These are phyloP conservation scores for Protea cynaroides DNA, from an alignment of 164 flowering plant genomes.

Conservation along the genomic window DNA sequence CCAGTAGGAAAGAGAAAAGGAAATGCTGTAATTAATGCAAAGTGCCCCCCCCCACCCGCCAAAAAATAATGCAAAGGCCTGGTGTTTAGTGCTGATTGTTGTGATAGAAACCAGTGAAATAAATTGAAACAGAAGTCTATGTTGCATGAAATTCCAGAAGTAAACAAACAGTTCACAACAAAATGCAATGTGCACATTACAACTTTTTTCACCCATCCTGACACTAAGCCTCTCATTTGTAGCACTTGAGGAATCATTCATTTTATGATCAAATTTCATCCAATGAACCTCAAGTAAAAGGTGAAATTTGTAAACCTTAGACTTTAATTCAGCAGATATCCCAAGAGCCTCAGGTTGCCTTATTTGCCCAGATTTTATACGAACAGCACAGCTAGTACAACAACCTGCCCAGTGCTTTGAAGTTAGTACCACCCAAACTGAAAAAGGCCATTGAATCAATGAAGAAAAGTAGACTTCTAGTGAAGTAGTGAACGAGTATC, in stretches of 20 bases:
- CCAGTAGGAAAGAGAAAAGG: no score
- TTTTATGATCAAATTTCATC: not conserved
- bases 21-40: no score
- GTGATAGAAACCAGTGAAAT: no score
- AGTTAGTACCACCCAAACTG: not conserved
- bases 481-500: not conserved
- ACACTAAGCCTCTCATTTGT: not conserved
- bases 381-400: conserved; percentile 96
- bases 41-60: no score
- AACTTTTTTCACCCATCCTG: not conserved
- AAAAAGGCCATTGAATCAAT: conserved; percentile 1
- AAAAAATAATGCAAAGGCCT: no score
- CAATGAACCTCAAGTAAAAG: not conserved
- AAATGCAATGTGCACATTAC: not conserved
- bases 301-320: conserved; percentile 34
- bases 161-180: not conserved
- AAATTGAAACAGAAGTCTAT: not conserved
- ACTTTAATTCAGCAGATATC: conserved; percentile 80
- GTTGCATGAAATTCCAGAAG: not conserved
- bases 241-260: not conserved
- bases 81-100: no score
- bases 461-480: not conserved
- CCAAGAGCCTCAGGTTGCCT: conserved; percentile 98
- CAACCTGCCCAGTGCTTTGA: conserved; percentile 48
- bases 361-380: conserved; percentile 78